phyloP scores from a whole-genome alignment of 352 stramenopile species.

The Pythium apleroticum region DNA sequence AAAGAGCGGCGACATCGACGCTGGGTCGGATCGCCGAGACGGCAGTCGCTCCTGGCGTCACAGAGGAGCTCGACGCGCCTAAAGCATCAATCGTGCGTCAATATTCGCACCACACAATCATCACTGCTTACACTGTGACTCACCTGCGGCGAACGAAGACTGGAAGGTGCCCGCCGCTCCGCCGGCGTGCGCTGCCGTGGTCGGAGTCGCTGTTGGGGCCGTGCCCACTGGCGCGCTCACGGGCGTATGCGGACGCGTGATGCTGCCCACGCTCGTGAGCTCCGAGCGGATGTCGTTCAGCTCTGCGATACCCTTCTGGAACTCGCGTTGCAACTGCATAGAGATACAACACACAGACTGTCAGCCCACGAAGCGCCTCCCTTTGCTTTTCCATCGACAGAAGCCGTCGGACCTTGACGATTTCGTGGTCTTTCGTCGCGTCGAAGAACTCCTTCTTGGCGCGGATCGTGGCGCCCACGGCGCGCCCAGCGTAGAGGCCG shows the following conservation, averaged over 20 bases:
- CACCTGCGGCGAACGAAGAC: not conserved
- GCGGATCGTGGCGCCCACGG: constrained; percentile 65
- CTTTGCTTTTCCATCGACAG: not conserved
- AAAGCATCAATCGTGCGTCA: not conserved
- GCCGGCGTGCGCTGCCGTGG: not conserved
- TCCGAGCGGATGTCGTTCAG: constrained; percentile 80
- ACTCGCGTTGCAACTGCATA: constrained; percentile 63
- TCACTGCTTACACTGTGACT: not conserved
- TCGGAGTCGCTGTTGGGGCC: not conserved
- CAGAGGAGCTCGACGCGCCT: constrained; percentile 5
- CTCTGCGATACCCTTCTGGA: constrained; percentile 76
- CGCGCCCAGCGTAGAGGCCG: constrained; percentile 59
- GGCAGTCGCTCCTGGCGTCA: constrained; percentile 1
- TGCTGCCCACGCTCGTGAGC: constrained; percentile 68
- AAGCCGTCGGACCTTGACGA: constrained; percentile 49
- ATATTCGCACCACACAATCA: not conserved
- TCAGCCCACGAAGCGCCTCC: no score
- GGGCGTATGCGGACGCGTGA: constrained; percentile 55
- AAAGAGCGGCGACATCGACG: constrained; percentile 21
- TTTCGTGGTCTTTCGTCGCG: constrained; percentile 74
- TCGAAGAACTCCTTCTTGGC: constrained; percentile 86
- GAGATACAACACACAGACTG: not conserved
- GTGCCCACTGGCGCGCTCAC: constrained; percentile 4
- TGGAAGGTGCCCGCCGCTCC: constrained; percentile 2
- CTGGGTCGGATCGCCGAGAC: constrained; percentile 12